Conservation (phyloP, 2,329 filamentous ascomycete genomes). For the Fusarium tuaranense region DNA sequence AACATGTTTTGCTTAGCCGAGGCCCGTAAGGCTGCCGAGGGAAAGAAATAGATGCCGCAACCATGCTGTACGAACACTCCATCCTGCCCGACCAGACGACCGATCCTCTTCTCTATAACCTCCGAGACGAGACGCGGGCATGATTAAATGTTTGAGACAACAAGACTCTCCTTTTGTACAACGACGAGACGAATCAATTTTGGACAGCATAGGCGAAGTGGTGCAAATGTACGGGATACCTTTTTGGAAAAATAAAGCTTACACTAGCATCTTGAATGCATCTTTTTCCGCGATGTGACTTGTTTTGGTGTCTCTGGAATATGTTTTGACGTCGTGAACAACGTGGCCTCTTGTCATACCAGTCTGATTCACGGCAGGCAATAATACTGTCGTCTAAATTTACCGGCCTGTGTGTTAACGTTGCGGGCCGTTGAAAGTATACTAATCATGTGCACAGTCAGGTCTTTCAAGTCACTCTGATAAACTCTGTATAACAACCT, state of each 20-base stretch:
- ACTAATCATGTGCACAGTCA: neutral
- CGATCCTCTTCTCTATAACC: neutral
- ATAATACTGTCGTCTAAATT: neutral
- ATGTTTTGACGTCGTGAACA: neutral
- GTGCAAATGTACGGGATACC: conserved; percentile 37
- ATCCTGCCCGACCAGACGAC: neutral
- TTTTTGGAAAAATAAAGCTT: conserved; percentile 23
- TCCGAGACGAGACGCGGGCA: neutral
- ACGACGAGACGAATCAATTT: conserved; percentile 33
- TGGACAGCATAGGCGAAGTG: conserved; percentile 46
- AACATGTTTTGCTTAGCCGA: conserved; percentile 56
- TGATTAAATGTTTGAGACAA: neutral
- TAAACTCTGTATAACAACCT: neutral
- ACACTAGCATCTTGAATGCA: conserved; percentile 36
- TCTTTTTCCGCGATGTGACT: conserved; percentile 14
- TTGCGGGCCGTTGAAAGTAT: neutral
- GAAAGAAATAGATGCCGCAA: conserved; percentile 44
- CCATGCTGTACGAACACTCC: neutral
- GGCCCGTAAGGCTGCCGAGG: conserved; percentile 58
- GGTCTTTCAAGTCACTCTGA: neutral
- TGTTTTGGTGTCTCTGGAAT: neutral
- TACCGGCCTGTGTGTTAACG: neutral
- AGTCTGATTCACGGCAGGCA: neutral
- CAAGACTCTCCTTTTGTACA: conserved; percentile 8
- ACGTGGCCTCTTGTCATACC: neutral